These are phyloP conservation scores for Asterochloris sp. DNA, from an alignment of 139 green algal genomes.

Conservation along the genomic window DNA sequence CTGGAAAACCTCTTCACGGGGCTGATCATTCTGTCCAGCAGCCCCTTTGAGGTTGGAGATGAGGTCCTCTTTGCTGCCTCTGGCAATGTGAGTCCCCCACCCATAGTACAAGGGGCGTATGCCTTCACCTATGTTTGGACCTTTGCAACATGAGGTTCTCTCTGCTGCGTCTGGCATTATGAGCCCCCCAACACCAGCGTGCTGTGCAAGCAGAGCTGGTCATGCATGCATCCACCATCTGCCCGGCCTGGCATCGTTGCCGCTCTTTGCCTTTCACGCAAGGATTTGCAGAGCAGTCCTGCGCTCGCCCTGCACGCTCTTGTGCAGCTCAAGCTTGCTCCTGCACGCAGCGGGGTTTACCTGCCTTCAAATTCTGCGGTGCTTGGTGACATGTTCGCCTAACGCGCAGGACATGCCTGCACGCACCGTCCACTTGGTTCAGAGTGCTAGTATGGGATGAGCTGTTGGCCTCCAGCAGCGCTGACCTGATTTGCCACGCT, in stretches of 20 bases:
- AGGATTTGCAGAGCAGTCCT: no score
- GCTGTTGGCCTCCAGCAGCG: background rate
- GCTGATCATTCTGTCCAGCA: slow-evolving; percentile 82
- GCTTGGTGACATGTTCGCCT: no score
- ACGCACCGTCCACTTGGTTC: background rate
- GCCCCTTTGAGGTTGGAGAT: slow-evolving; percentile 74
- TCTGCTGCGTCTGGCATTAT: background rate
- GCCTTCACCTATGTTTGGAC: background rate
- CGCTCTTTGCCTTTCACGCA: no score
- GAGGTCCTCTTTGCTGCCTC: slow-evolving; percentile 72
- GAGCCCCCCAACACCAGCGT: no score
- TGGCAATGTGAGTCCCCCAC: slow-evolving; percentile 18
- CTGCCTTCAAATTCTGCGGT: background rate
- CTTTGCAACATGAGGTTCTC: background rate
- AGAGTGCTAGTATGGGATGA: background rate
- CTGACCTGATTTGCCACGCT: background rate
- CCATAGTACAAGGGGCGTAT: background rate
- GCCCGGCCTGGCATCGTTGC: no score
- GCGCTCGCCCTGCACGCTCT: no score
- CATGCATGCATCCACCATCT: no score
- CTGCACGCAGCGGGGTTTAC: background rate
- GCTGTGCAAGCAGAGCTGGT: no score
- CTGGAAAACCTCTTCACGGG: slow-evolving; percentile 93
- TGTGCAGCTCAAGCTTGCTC: no score
- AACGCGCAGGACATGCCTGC: background rate